Percentiles rank a stretch among this genome's conserved stretches.
phyloP scores from a whole-genome alignment of 352 stramenopile genomes.

The Globisporangium polare region DNA sequence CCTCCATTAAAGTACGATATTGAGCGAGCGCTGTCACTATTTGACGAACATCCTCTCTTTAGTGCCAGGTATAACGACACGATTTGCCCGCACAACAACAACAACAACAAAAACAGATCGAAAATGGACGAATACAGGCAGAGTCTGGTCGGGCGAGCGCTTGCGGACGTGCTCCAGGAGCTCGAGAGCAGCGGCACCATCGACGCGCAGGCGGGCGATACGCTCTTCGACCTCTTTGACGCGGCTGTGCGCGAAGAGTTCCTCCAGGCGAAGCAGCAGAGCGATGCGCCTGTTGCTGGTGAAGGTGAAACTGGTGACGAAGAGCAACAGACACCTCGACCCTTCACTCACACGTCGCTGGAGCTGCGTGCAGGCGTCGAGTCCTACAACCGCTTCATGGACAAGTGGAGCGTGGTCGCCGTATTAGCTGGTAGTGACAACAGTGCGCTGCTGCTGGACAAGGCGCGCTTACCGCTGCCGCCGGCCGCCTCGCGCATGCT shows the following conservation, averaged over 20 bases:
- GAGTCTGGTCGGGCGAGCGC: slow-evolving; percentile 50
- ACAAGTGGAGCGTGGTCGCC: slow-evolving; percentile 56
- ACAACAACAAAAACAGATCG: neutral
- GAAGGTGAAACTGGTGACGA: neutral
- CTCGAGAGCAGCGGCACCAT: slow-evolving; percentile 30
- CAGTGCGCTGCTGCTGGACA: slow-evolving; percentile 31
- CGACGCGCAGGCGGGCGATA: slow-evolving; percentile 30
- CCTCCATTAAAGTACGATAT: slow-evolving; percentile 16
- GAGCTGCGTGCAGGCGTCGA: slow-evolving; percentile 34
- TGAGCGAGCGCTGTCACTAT: slow-evolving; percentile 4
- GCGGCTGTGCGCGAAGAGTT: slow-evolving; percentile 36
- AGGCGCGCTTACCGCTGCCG: slow-evolving; percentile 15
- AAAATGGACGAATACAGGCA: slow-evolving; percentile 64
- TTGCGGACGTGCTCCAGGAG: slow-evolving; percentile 58
- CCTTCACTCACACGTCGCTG: slow-evolving; percentile 49
- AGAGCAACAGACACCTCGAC: neutral
- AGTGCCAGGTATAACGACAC: neutral
- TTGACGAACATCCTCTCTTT: neutral
- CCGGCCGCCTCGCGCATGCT: slow-evolving; percentile 20
- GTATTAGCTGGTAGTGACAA: slow-evolving; percentile 13
- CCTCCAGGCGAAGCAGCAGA: neutral
- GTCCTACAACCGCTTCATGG: slow-evolving; percentile 65
- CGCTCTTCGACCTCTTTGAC: slow-evolving; percentile 56
- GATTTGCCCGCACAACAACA: neutral
- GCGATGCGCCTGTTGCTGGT: neutral